Base-by-base conservation (phyloP, 2,329 filamentous ascomycete genomes). In the Colletotrichum tanaceti region DNA sequence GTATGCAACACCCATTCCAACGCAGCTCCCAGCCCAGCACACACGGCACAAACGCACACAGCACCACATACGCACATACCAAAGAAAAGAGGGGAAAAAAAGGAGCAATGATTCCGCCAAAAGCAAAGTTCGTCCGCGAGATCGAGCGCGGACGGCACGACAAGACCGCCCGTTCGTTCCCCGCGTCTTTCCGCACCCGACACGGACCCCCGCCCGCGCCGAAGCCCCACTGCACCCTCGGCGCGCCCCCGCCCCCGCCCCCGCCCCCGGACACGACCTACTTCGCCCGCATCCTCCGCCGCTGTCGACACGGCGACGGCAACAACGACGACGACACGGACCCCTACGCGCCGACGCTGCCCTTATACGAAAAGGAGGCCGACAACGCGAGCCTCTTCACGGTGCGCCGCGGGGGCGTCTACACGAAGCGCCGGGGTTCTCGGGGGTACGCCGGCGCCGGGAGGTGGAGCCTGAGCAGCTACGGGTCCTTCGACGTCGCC, bases 221-320 rank as follows among this genome's bases (percentile, higher is more conserved):
- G 32, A 6, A 38, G 16, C 22, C 49, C 6, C 32, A 41, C 28
- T 38, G 18, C 35, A 11, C 47, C 1, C 61, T 54, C 47, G 9
- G 6, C 10, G 2, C 14, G 20, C 61, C 65, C 4, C 10, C 46
- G 5, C 53, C 61, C 5, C 65, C n/a, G n/a, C n/a, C n/a, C n/a
- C n/a, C n/a, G n/a, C n/a, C 65, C 3, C 65, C 65, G 1, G 13
- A 50, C n/a, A 53, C 41, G 9, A 68, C 61, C 5, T 68, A 68
- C 24, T 64, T 68, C 35, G 49, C 53, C 22, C 44, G 41, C 41
- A 53, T 65, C 7, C 55, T 58, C 39, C 55, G 35, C 50, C 47
- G 49, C 9, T 49, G 58, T 4, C 47, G 61, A 0, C n/a, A 24
- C 43, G 43, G 18, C 10, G n/a, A 24, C 43, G 43, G 24, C 24